Base-by-base conservation (phyloP, 2,329 filamentous ascomycete genomes). In the Xylaria sp. region DNA sequence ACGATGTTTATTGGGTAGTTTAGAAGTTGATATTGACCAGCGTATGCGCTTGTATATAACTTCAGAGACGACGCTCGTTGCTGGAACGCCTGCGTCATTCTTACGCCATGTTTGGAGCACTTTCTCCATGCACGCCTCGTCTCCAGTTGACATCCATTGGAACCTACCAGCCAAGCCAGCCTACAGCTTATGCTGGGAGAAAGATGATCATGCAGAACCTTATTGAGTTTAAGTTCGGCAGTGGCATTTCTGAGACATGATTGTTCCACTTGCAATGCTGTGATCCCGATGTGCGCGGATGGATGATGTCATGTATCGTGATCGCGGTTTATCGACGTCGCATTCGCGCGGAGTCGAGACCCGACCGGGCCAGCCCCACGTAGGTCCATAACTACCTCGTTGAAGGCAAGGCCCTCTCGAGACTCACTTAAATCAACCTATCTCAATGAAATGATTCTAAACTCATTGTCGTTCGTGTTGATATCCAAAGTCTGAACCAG, bases 261-360 rank as follows among this genome's bases (percentile, higher is more conserved):
- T 40, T 22, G 29, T 46, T 54, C 20, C 41, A 29, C 26, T 40
- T 40, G 24, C 41, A 58, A 39, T 45, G 16, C 18, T 39, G 20
- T 20, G 2, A 39, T 52, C 21, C 22, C 22, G 38, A 24, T 47
- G 29, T 39, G 46, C 52, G 40, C 48, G 40, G 16, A 20, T 48
- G 1, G 18, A 53, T 62, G 60, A 62, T 60, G 60, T 62, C 60
- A 62, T 60, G 24, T 39, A 52, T 54, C 34, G 39, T 19, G 38
- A 46, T 55, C 46, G 49, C 55, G 54, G 55, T 54, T 34, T 34
- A 13, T 11, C 29, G 16, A 34, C 29, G 29, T 34, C 29, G 29
- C 29, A 34, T 34, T 13, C 5, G 9, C 9, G 29, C 29, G 29
- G 29, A 34, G 29, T 34, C 29, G 29, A 26, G 24, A 34, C 29